Base-by-base conservation (phyloP, 768 basidiomycete genomes). In the Boletus rex-veris region DNA sequence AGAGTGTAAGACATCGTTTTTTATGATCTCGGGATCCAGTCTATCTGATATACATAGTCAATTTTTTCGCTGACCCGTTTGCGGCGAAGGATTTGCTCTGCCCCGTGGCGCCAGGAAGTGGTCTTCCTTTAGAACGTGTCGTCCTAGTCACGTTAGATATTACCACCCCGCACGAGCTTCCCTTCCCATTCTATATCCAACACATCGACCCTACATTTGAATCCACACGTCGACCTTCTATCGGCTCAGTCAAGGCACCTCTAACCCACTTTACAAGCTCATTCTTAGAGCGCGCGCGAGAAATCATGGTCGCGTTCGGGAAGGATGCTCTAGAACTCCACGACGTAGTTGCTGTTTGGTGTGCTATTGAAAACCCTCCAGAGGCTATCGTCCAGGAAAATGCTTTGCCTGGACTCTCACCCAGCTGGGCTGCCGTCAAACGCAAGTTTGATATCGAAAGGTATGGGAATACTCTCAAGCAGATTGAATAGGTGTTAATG, bases 331-430 rank as follows among this genome's bases (percentile, higher is more conserved):
- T 97, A 82, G 90, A 94, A 71, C 77, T 95, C 51, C 94, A 98
- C 63, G 94, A 98, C 61, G 88, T 93, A 42, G 84, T 85, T 11
- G 89, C 91, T 3, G 80, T 96, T 15, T 96, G 92, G 90, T 92
- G 86, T 68, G 89, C 91, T 2, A 82, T 91, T 15, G 77, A 79
- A 52, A 84, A 87, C 54, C 85, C 87, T 16, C 85, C 82, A 7
- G 69, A 72, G 40, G 24, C n/a, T 5, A 56, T 61, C 18, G 74
- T 69, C 35, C 51, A 62, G 44, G 63, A 52, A 50, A 41, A 61
- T 47, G 54, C 53, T 14, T 43, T 62, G 49, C 69, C 59, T 43
- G 55, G 30, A 50, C 75, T 66, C 66, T 73, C 53, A 38, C 62
- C 64, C 3, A 84, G 85, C 16, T 96, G 92, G 91, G 64, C 67